Base-by-base conservation (phyloP, 192 early-diverging fungal genomes). In the Podila clonocystis region DNA sequence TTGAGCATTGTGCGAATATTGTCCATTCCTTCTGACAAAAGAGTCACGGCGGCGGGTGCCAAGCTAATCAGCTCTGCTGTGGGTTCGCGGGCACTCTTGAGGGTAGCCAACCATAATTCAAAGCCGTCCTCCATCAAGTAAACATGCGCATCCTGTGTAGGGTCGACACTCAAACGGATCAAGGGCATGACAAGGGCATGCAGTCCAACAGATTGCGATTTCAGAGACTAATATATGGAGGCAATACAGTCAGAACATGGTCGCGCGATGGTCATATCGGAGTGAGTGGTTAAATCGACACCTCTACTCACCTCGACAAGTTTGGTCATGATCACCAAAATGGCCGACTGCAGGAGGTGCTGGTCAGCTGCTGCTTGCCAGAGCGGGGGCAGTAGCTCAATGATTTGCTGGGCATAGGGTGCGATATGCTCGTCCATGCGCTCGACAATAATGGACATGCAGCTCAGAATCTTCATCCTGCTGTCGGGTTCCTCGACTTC, bases 121-220 rank as follows among this genome's bases (percentile, higher is more conserved):
- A 97, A 85, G 3, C 91, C 94, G 67, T 98, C 97, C 69, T 97
- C 97, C 29, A 97, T 86, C 65, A 98, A 67, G 62, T 96, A 97
- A 8, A 95, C 84, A 83, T 95, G 92, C 2, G 87, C 89, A 22
- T 88, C 86, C 82, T 90, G 68, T 67, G 85, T 86, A 0, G 89
- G 85, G 62, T 94, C 87, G 15, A 95, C 79, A 82, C 94, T 94
- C 64, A 93, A 87, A 28, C 87, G 83, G 34, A 98, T 83, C 60
- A 97, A 84, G 0, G 94, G 94, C 65, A 93, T 82, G 9, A 97
- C 86, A 73, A 96, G 86, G 3, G 76, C 84, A 72, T 97, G 93
- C 9, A 97, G 76, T 38, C 89, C 87, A 28, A 85, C 80, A 1
- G 95, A 95, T 45, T 94, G 89, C 0, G 85, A 87, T 63, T 90